Evolutionary conservation across 306 rosid genomes (phyloP).

Genomic region (Macrotyloma uniflorum): DNA sequence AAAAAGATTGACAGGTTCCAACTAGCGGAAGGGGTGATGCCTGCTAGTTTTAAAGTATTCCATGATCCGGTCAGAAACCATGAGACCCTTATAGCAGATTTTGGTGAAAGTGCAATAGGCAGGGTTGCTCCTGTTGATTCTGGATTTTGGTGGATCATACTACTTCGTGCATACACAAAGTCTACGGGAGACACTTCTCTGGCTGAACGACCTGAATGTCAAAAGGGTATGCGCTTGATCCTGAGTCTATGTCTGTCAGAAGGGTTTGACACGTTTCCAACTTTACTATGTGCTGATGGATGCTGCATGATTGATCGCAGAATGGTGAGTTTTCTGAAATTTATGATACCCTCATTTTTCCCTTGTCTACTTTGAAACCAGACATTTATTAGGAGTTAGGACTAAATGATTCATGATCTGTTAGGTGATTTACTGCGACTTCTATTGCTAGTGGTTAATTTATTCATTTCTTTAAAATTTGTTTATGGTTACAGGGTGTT

Average conservation of each 20-base stretch:
- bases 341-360: background rate
- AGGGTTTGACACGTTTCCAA: slow-evolving; percentile 95
- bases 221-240: slow-evolving; percentile 93
- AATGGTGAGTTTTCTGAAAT: slow-evolving; percentile 68
- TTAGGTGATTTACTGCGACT: background rate
- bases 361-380: background rate
- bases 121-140: slow-evolving; percentile 99
- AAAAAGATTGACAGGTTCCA: slow-evolving; percentile 86
- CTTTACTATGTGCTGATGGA: slow-evolving; percentile 94
- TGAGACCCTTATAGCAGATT: slow-evolving; percentile 85
- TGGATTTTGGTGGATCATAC: slow-evolving; percentile 98
- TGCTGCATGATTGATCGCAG: slow-evolving; percentile 98
- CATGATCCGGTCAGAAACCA: slow-evolving; percentile 74
- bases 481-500: slow-evolving; percentile 70
- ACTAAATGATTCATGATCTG: background rate
- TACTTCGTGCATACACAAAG: slow-evolving; percentile 92
- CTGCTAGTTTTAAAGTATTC: slow-evolving; percentile 92
- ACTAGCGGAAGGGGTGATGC: slow-evolving; percentile 97
- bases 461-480: slow-evolving; percentile 13
- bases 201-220: slow-evolving; percentile 90
- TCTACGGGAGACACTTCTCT: slow-evolving; percentile 85
- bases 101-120: slow-evolving; percentile 97
- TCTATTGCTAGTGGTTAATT: slow-evolving; percentile 4
- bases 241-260: slow-evolving; percentile 88
- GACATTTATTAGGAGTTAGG: slow-evolving; percentile 1